A percentile compares a stretch with the other conserved stretches of the same genome.
phyloP scores from a whole-genome alignment of 164 flowering plant species.

The Cinnamomum chago region DNA sequence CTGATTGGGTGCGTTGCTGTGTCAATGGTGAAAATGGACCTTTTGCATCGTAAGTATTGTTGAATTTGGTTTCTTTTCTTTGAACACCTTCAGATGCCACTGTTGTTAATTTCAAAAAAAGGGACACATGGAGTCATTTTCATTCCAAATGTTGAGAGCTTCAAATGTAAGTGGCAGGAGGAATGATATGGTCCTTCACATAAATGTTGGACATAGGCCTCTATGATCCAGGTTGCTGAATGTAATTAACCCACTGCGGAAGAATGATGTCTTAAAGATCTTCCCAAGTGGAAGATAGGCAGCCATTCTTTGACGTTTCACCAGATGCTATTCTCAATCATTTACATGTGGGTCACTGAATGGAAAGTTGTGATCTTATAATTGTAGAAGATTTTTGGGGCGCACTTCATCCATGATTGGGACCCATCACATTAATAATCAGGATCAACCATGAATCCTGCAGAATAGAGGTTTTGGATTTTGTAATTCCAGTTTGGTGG shows the following conservation, averaged over 20 bases:
- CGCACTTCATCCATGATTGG: background rate
- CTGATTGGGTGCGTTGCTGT: conserved; percentile 90
- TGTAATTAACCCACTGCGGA: background rate
- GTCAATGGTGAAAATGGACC: conserved; percentile 83
- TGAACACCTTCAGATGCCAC: background rate
- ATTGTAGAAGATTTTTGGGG: background rate
- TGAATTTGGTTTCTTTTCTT: background rate
- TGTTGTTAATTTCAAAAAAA: background rate
- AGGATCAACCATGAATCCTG: background rate
- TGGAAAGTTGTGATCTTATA: background rate
- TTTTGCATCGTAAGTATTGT: conserved; percentile 68
- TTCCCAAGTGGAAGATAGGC: background rate
- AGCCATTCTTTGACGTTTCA: background rate
- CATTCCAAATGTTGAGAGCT: background rate
- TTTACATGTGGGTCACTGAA: background rate
- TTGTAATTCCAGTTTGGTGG: background rate
- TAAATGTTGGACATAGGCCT: background rate
- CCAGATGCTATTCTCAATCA: background rate
- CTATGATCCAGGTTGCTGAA: background rate
- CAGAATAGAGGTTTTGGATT: background rate
- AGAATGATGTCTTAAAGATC: too few species aligned
- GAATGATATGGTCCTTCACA: background rate
- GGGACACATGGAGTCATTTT: background rate
- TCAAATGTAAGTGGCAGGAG: background rate
- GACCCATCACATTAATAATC: background rate